Evolutionary conservation across 345 rosid species (phyloP).

Genomic region (Sisymbrium irio): DNA sequence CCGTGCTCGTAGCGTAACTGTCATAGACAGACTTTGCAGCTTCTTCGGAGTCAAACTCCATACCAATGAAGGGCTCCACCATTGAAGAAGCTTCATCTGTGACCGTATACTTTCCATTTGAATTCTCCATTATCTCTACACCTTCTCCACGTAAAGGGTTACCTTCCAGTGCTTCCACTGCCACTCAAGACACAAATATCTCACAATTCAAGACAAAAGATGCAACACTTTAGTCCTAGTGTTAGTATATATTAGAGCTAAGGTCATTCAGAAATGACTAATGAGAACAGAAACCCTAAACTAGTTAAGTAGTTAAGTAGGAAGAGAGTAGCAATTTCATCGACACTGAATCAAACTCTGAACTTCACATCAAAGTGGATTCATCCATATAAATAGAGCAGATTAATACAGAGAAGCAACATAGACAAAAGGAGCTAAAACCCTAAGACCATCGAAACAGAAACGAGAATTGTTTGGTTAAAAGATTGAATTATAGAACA

Average conservation of each 20-base stretch:
- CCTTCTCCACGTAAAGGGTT: slow-evolving; percentile 24
- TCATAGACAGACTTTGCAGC: slow-evolving; percentile 45
- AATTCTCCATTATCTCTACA: slow-evolving; percentile 27
- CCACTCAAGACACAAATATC: background rate
- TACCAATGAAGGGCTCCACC: slow-evolving; percentile 40
- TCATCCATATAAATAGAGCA: background rate
- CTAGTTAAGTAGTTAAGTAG: background rate
- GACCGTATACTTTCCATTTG: slow-evolving; percentile 24
- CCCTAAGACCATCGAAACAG: background rate
- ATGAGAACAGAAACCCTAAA: background rate
- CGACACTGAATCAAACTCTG: background rate
- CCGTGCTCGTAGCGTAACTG: slow-evolving; percentile 40
- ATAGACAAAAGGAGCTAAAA: background rate
- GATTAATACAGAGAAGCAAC: background rate
- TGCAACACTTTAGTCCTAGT: background rate
- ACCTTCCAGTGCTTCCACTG: slow-evolving; percentile 54
- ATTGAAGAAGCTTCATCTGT: slow-evolving; percentile 14
- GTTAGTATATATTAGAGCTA: background rate
- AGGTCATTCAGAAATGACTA: background rate
- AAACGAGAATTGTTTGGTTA: background rate
- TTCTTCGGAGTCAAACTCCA: slow-evolving; percentile 53
- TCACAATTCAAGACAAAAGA: background rate
- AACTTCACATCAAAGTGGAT: background rate
- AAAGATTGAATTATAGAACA: background rate
- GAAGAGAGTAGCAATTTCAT: background rate